These are phyloP conservation scores for Candida bentonensis DNA, from an alignment of 805 yeast species.

Conservation along the genomic window DNA sequence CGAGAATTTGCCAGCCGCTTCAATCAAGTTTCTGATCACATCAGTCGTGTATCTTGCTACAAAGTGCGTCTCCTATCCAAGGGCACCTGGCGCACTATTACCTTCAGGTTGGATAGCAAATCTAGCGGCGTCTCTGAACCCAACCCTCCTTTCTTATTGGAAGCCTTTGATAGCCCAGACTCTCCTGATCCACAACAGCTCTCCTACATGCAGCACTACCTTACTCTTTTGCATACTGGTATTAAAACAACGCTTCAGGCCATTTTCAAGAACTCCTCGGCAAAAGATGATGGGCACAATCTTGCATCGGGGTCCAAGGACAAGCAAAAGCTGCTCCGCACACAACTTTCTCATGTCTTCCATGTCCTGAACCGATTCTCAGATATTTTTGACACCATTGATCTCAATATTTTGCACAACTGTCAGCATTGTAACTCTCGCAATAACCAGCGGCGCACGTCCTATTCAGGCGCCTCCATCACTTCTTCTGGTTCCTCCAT, in stretches of 20 bases:
- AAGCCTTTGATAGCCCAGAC: slow-evolving; percentile 9
- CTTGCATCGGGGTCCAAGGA: no score
- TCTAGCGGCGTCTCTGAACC: background rate
- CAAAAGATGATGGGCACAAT: slow-evolving; percentile 4
- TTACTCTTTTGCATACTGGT: slow-evolving; percentile 2
- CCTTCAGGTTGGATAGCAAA: background rate
- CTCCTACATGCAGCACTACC: slow-evolving; percentile 7
- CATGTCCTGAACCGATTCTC: slow-evolving; percentile 8
- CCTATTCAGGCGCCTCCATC: slow-evolving; percentile 3
- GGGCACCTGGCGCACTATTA: background rate
- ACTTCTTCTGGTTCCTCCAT: background rate
- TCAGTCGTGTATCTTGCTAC: background rate
- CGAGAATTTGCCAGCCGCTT: background rate
- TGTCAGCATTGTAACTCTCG: slow-evolving; percentile 4
- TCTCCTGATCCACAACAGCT: slow-evolving; percentile 8
- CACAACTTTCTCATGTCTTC: slow-evolving; percentile 4
- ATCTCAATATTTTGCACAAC: slow-evolving; percentile 13
- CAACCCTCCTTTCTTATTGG: slow-evolving; percentile 7
- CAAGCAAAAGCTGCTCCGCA: slow-evolving; percentile 6
- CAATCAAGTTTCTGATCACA: background rate
- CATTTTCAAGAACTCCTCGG: slow-evolving; percentile 2
- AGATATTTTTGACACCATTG: slow-evolving; percentile 17
- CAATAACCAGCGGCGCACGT: slow-evolving; percentile 3
- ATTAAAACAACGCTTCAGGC: background rate
- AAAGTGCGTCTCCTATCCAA: background rate